Evolutionary conservation across 352 stramenopile genomes (phyloP), one percentile per base, ranked within the genome.

Genomic region (Globisporangium cystogenes): DNA sequence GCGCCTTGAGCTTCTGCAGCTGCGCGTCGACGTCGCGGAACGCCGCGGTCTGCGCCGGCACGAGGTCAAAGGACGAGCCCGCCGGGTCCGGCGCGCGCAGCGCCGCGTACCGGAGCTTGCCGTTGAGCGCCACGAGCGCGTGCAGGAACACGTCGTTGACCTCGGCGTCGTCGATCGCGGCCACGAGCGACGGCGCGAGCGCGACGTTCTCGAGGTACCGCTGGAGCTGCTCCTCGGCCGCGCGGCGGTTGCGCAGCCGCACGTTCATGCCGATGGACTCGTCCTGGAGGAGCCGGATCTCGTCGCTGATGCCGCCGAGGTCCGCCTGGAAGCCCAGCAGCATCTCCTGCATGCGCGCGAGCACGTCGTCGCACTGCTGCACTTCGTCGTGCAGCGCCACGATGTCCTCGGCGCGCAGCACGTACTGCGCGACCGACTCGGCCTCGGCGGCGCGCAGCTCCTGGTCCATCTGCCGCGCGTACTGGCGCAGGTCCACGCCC

Each of bases 301-400:
- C 97, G 48, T 97, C 91, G 60, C 87, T 98, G 59, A 99, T 97
- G 41, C 95, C 95, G 24, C 96, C 96, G 7, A 99, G 71, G 72
- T 99, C 96, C 4, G 95, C 95, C 75, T 99, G 96, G 72, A 99
- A 99, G 8, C 96, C 96, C 23, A 98, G 68, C 37, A 99, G 68
- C 90, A 99, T 97, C 76, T 98, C 95, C 65, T 99, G 95, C 85
- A 99, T 96, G 43, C 90, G 86, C 20, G 87, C 90, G 42, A 99
- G 80, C 55, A 99, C 93, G 62, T 93, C 88, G 74, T 99, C 96
- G 71, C 96, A 99, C 48, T 90, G 82, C 60, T 98, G 87, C 43
- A 99, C 91, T 61, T 99, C 85, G 48, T 93, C 77, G 56, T 97
- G 89, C 44, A 98, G 67, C 53, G 87, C 77, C 23, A 89, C 80